Conservation (phyloP, 306 rosid species). For the Acacia acuminata region DNA sequence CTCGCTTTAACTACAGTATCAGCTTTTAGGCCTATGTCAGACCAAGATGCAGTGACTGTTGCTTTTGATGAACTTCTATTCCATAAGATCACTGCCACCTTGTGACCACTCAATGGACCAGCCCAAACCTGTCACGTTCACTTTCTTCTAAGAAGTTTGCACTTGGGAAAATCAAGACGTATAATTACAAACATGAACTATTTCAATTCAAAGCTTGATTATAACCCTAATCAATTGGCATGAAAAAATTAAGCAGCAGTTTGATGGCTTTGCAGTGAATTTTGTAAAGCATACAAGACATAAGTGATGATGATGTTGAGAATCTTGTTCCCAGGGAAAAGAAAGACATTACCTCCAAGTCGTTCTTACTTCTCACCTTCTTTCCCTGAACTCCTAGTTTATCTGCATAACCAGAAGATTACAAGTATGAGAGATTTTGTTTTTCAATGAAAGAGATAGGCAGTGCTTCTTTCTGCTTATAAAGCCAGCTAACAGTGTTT, state of each 20-base stretch:
- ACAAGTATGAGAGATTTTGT: slow-evolving; percentile 1
- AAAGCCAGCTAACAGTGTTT: neutral
- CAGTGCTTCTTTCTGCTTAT: neutral
- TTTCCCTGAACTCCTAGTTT: slow-evolving; percentile 65
- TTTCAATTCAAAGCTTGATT: neutral
- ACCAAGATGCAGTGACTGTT: slow-evolving; percentile 59
- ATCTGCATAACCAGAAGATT: slow-evolving; percentile 38
- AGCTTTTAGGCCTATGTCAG: slow-evolving; percentile 49
- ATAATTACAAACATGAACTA: neutral
- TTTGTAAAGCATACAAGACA: neutral
- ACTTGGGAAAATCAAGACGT: neutral
- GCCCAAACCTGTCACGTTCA: slow-evolving; percentile 60
- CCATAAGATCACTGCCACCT: slow-evolving; percentile 57
- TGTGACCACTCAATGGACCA: slow-evolving; percentile 50
- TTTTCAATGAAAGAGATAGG: neutral
- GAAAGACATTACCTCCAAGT: slow-evolving; percentile 46
- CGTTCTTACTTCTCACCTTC: slow-evolving; percentile 43
- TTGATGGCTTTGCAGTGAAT: neutral
- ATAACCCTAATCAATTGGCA: neutral
- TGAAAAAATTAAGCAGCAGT: neutral
- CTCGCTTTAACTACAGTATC: slow-evolving; percentile 43
- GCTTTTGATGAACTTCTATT: slow-evolving; percentile 61
- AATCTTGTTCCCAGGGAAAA: neutral
- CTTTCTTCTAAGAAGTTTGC: neutral
- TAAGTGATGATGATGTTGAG: neutral